These are phyloP conservation scores for Diaporthe citriasiana DNA, from an alignment of 2,329 filamentous ascomycete genomes.

Conservation along the genomic window DNA sequence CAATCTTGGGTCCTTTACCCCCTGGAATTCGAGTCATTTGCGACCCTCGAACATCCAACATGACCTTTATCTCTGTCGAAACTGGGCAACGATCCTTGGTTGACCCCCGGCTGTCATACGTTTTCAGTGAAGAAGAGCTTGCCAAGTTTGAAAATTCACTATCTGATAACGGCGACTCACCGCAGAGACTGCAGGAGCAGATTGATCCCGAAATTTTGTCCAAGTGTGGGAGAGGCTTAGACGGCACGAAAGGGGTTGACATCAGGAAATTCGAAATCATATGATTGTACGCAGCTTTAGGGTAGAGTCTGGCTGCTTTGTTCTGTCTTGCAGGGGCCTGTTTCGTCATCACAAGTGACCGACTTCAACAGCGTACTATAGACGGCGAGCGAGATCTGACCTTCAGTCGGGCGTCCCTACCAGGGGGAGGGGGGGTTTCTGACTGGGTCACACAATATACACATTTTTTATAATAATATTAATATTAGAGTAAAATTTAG, in stretches of 20 bases:
- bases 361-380: too few species aligned
- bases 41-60: slow-evolving; percentile 9
- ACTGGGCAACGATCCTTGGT: neutral
- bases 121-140: neutral
- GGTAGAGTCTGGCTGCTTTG: neutral
- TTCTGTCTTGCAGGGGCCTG: too few species aligned
- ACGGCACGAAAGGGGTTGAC: neutral
- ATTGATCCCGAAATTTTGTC: slow-evolving; percentile 4
- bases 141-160: neutral
- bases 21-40: neutral
- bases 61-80: neutral
- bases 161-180: neutral
- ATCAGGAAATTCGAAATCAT: slow-evolving; percentile 15
- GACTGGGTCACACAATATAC: too few species aligned
- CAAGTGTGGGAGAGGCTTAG: neutral
- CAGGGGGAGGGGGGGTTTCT: too few species aligned
- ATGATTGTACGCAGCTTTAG: neutral
- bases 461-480: too few species aligned
- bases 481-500: too few species aligned
- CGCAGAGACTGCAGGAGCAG: neutral
- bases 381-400: too few species aligned
- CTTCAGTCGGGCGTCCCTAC: too few species aligned
- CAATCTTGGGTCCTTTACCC: slow-evolving; percentile 1
- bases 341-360: too few species aligned
- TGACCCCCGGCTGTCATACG: neutral